These are phyloP conservation scores for Colletotrichum zoysiae DNA, from an alignment of 2,329 filamentous ascomycete species.

Conservation along the genomic window DNA sequence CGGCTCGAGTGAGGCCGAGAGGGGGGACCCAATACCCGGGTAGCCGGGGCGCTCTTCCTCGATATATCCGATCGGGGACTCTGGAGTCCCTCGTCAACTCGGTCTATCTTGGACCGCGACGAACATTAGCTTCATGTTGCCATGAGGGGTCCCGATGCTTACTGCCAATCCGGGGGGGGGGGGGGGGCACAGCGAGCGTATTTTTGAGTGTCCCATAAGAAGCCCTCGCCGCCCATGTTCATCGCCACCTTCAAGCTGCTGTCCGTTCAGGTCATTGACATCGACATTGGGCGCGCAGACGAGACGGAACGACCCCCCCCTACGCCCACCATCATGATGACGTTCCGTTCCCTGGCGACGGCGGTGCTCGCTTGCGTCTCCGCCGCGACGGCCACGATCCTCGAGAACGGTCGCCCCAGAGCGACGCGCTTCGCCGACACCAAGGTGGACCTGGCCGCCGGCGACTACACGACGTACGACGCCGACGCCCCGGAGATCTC, in stretches of 20 bases:
- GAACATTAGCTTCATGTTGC: not conserved
- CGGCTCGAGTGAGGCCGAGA: not conserved
- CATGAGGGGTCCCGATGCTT: constrained; percentile 22
- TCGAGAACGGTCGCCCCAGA: constrained; percentile 58
- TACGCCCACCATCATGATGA: constrained; percentile 16
- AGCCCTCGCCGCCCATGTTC: not conserved
- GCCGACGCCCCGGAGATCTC: constrained; percentile 66
- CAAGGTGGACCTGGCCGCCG: constrained; percentile 50
- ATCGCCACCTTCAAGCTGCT: not conserved
- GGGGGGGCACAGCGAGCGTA: not conserved
- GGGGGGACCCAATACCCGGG: constrained; percentile 24
- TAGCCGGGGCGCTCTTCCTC: constrained; percentile 16
- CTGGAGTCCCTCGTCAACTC: constrained; percentile 31
- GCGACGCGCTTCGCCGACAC: constrained; percentile 57
- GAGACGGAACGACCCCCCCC: not conserved
- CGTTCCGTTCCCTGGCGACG: constrained; percentile 26
- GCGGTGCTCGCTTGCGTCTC: constrained; percentile 44
- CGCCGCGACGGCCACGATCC: constrained; percentile 49
- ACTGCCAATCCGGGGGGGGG: not conserved
- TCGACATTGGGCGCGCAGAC: not conserved
- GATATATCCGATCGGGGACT: not conserved
- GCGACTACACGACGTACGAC: constrained; percentile 59
- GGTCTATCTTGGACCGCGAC: constrained; percentile 33
- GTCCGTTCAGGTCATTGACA: not conserved
- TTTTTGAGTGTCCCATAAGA: constrained; percentile 7